A percentile compares a stretch with the other conserved stretches of the same genome.
Evolutionary conservation across 495 filamentous ascomycete genomes (phyloP).

Genomic region (Aspergillus leporis): DNA sequence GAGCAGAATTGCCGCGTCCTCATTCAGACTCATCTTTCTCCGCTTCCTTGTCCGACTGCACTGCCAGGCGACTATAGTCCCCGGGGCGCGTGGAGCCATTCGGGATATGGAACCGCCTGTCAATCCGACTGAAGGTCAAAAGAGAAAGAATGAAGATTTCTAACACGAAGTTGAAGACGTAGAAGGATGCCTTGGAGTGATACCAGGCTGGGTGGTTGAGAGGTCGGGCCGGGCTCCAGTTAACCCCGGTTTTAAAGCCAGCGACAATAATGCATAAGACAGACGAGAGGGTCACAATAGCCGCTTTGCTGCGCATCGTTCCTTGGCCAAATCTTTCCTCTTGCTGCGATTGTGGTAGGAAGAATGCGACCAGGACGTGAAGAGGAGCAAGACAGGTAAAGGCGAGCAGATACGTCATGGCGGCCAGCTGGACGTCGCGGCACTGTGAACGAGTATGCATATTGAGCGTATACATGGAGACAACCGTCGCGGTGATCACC

Average conservation of each 20-base stretch:
- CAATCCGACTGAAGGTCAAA: slow-evolving; percentile 66
- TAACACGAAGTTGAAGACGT: slow-evolving; percentile 72
- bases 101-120: slow-evolving; percentile 68
- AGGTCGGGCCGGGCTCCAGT: slow-evolving; percentile 54
- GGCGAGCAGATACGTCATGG: slow-evolving; percentile 63
- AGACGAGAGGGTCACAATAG: slow-evolving; percentile 58
- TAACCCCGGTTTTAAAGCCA: slow-evolving; percentile 61
- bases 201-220: slow-evolving; percentile 62
- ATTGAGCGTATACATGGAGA: slow-evolving; percentile 66
- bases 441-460: slow-evolving; percentile 48
- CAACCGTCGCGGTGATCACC: slow-evolving; percentile 66
- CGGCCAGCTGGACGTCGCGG: slow-evolving; percentile 66
- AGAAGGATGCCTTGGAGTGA: slow-evolving; percentile 70
- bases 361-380: slow-evolving; percentile 53
- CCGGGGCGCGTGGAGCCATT: slow-evolving; percentile 30
- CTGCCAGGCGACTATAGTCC: slow-evolving; percentile 13
- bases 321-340: slow-evolving; percentile 75
- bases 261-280: slow-evolving; percentile 68
- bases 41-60: background rate
- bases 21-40: background rate
- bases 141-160: slow-evolving; percentile 68
- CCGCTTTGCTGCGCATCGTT: slow-evolving; percentile 61
- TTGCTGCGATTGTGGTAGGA: slow-evolving; percentile 45
- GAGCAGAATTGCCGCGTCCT: no score
- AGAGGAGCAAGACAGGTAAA: slow-evolving; percentile 76